These are phyloP conservation scores for Trypanosoma melophagium DNA, from an alignment of 208 protist genomes.

Conservation along the genomic window DNA sequence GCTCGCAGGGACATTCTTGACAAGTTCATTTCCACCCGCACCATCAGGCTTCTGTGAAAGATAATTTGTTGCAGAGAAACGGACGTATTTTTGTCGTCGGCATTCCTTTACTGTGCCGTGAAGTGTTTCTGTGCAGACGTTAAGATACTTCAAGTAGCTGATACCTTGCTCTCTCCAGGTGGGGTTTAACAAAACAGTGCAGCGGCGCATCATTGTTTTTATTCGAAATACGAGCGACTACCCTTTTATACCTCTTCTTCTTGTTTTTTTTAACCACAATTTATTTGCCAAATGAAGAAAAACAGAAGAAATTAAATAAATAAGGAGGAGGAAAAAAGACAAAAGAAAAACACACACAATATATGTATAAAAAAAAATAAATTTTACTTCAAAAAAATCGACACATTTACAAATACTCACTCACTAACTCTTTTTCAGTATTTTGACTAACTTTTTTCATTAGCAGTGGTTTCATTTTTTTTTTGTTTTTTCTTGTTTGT, in stretches of 20 bases:
- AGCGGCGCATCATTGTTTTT: conserved; percentile 63
- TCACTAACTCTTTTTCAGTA: background rate
- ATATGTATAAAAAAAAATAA: conserved; percentile 12
- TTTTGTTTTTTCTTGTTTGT: too few species aligned
- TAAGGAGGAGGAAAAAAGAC: background rate
- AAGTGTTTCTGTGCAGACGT: conserved; percentile 84
- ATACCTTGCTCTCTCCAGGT: conserved; percentile 88
- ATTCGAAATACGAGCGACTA: background rate
- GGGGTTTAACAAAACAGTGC: conserved; percentile 38
- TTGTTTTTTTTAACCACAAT: background rate
- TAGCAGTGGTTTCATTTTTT: too few species aligned
- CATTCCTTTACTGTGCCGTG: conserved; percentile 78
- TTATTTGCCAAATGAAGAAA: conserved; percentile 3
- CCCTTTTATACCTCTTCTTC: background rate
- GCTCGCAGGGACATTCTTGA: conserved; percentile 68
- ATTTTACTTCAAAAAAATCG: conserved; percentile 4
- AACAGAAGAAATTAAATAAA: conserved; percentile 5
- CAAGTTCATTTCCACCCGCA: conserved; percentile 50
- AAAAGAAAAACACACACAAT: conserved; percentile 5
- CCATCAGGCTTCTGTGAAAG: conserved; percentile 57
- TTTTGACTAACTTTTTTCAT: background rate
- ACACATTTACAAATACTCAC: conserved; percentile 2
- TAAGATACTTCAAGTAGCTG: conserved; percentile 91
- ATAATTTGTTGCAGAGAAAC: conserved; percentile 78
- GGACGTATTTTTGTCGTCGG: conserved; percentile 58